Conservation (phyloP, 345 rosid species). For the Salix arbutifolia region DNA sequence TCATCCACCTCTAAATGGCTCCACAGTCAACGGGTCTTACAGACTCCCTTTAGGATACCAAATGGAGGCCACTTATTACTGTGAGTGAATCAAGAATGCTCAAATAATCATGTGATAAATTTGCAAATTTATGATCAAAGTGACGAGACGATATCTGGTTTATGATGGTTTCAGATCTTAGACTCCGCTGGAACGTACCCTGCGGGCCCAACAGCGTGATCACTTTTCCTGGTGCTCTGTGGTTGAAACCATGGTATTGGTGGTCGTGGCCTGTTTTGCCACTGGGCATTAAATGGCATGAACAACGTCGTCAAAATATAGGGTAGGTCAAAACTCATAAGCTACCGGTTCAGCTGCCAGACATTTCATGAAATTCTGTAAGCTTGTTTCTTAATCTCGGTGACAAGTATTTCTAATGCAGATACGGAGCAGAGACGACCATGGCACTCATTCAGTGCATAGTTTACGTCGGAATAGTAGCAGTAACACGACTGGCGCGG, state of each 20-base stretch:
- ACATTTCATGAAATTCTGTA: background rate
- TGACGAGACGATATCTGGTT: background rate
- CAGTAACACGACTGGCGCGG: conserved; percentile 58
- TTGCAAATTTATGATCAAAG: background rate
- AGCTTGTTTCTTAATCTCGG: background rate
- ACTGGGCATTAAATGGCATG: conserved; percentile 78
- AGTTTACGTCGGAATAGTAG: conserved; percentile 55
- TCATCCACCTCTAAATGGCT: conserved; percentile 52
- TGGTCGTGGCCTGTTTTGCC: conserved; percentile 99
- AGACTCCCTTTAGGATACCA: conserved; percentile 96
- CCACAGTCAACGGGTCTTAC: conserved; percentile 54
- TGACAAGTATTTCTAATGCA: conserved; percentile 17
- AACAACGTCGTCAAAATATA: conserved; percentile 61
- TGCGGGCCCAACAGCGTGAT: conserved; percentile 94
- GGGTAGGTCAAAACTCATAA: conserved; percentile 39
- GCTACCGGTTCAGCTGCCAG: background rate
- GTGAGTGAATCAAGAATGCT: conserved; percentile 39
- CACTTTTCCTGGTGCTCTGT: conserved; percentile 90
- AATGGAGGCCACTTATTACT: conserved; percentile 94
- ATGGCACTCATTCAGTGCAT: conserved; percentile 57
- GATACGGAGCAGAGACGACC: conserved; percentile 73
- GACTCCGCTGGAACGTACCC: conserved; percentile 81
- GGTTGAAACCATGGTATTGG: conserved; percentile 99
- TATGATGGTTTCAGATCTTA: conserved; percentile 51
- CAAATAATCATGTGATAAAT: background rate